Evolutionary conservation across 2,329 filamentous ascomycete genomes (phyloP), one percentile per base, ranked within the genome.

Genomic region (Chrysosphaeria jannelii): DNA sequence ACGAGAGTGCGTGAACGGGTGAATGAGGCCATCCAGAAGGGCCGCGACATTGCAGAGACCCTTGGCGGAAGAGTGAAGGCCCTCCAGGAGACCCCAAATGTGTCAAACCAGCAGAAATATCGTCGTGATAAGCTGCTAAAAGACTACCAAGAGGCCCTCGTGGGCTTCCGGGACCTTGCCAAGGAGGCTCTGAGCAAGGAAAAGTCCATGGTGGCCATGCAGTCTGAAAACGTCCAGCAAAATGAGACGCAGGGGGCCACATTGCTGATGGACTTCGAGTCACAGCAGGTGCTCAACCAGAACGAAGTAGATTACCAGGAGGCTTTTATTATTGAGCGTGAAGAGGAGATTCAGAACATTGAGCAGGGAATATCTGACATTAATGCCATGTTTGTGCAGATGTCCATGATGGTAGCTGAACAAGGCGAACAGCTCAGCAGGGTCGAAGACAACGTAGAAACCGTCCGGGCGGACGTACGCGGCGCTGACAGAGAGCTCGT

Each of bases 271-370:
- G 85, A 79, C 1, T 60, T 75, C n/a, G n/a, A n/a, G n/a, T n/a
- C n/a, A n/a, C n/a, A n/a, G n/a, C n/a, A n/a, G n/a, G n/a, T n/a
- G n/a, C n/a, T n/a, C n/a, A n/a, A n/a, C 14, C 85, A 97, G 42
- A 69, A 76, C 35, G 88, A 97, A 39, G 85, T 97, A 20, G 81
- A 97, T 40, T 97, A 91, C 48, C 85, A 97, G 40, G 85, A 97
- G 35, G 67, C 71, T 10, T 53, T 97, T 28, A 97, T 97, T 39
- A 68, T 88, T 29, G 81, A 97, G 52, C 78, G 88, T 25, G 85
- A 97, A 44, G 66, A 76, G 27, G 85, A 97, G 49, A 97, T 97
- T 33, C 68, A 79, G 30, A 88, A 89, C 40, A 97, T 97, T 36
- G 85, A 93, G 48, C 79, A 91, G 44, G 78, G 74, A 26, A 85